phyloP scores from a whole-genome alignment of 2,329 filamentous ascomycete genomes.

The Raffaelea arxii region DNA sequence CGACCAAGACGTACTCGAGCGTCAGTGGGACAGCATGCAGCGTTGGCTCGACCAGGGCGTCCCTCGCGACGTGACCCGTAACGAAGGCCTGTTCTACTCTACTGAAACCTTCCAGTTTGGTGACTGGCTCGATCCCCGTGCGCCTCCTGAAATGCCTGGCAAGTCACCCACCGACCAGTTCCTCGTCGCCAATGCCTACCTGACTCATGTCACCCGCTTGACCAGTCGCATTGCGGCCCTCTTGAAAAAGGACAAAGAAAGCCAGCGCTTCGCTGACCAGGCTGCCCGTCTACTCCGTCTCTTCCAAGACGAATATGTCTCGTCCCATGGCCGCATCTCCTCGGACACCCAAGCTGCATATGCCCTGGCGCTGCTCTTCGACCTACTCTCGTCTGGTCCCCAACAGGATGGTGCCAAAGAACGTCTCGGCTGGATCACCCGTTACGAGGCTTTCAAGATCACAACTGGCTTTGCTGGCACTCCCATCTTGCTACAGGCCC shows the following conservation, averaged over 20 bases:
- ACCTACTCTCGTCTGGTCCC: conserved; percentile 6
- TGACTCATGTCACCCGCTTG: conserved; percentile 22
- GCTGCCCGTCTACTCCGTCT: conserved; percentile 15
- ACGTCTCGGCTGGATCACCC: neutral
- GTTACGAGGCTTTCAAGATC: neutral
- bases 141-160: conserved; percentile 21
- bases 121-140: conserved; percentile 29
- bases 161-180: conserved; percentile 20
- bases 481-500: neutral
- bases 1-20: conserved; percentile 19
- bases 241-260: conserved; percentile 13
- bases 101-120: conserved; percentile 16
- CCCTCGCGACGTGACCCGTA: conserved; percentile 10
- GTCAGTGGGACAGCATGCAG: conserved; percentile 18
- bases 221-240: conserved; percentile 15
- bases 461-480: neutral
- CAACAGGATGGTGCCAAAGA: neutral
- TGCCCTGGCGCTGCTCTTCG: conserved; percentile 16
- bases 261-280: conserved; percentile 14
- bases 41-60: conserved; percentile 20
- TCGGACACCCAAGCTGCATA: conserved; percentile 18
- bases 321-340: conserved; percentile 6
- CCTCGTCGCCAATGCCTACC: conserved; percentile 26
- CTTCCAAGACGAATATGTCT: conserved; percentile 15
- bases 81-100: conserved; percentile 19